These are phyloP conservation scores for Pseudocercospora ulei DNA, from an alignment of 2,329 filamentous ascomycete genomes.

Conservation along the genomic window DNA sequence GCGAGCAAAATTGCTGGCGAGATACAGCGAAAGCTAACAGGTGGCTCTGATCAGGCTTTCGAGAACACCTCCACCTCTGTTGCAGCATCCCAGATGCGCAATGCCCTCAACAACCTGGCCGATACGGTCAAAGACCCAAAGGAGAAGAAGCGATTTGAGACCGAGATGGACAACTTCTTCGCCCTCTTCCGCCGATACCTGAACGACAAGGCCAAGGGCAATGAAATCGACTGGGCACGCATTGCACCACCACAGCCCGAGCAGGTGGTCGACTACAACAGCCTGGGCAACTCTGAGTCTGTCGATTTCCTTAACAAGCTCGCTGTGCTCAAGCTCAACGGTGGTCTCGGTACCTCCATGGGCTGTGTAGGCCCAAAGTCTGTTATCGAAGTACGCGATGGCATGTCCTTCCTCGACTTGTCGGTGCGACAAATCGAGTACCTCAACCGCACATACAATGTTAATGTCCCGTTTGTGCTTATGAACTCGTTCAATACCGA, in stretches of 20 bases:
- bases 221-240: slow-evolving; percentile 88
- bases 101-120: slow-evolving; percentile 82
- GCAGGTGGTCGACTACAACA: slow-evolving; percentile 91
- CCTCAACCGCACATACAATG: slow-evolving; percentile 94
- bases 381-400: slow-evolving; percentile 97
- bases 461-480: slow-evolving; percentile 94
- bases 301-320: slow-evolving; percentile 95
- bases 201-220: slow-evolving; percentile 98
- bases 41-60: slow-evolving; percentile 59
- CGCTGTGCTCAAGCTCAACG: slow-evolving; percentile 97
- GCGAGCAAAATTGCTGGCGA: slow-evolving; percentile 13
- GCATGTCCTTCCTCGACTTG: slow-evolving; percentile 99
- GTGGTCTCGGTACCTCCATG: slow-evolving; percentile 98
- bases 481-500: slow-evolving; percentile 99
- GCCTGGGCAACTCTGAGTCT: slow-evolving; percentile 78
- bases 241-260: slow-evolving; percentile 86
- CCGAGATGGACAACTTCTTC: slow-evolving; percentile 99
- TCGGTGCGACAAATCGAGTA: slow-evolving; percentile 98
- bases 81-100: slow-evolving; percentile 97
- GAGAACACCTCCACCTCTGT: slow-evolving; percentile 99
- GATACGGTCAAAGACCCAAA: slow-evolving; percentile 76
- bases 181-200: slow-evolving; percentile 95
- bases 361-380: slow-evolving; percentile 98
- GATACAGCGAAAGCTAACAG: slow-evolving; percentile 17
- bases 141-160: slow-evolving; percentile 86